These are phyloP conservation scores for Panicum miliaceum DNA, from an alignment of 176 grass and related monocot genomes.

Conservation along the genomic window DNA sequence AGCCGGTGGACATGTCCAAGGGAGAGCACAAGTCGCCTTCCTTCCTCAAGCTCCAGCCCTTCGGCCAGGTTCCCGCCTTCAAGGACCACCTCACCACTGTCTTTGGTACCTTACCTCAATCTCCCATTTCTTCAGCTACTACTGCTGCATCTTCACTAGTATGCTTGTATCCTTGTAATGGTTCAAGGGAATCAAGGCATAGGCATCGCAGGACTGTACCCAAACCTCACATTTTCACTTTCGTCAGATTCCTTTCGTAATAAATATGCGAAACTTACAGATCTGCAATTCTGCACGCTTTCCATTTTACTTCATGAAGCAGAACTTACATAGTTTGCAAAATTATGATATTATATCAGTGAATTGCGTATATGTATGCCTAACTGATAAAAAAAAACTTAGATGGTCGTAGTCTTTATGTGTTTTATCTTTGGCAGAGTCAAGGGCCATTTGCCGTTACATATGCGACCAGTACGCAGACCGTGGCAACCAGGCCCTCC, in stretches of 20 bases:
- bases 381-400: not conserved
- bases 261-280: not conserved
- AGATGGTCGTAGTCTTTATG: constrained; percentile 20
- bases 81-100: constrained; percentile 77
- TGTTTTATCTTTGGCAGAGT: constrained; percentile 59
- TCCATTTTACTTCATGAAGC: not conserved
- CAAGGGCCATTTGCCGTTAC: constrained; percentile 88
- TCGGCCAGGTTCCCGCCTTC: constrained; percentile 93
- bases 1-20: constrained; percentile 85
- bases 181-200: not conserved
- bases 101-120: constrained; percentile 61
- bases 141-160: not conserved
- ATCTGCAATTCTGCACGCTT: not conserved
- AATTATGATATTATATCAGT: not conserved
- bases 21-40: constrained; percentile 83
- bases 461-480: constrained; percentile 75
- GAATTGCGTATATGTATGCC: not conserved
- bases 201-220: too few species aligned
- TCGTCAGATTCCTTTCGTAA: not conserved
- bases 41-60: constrained; percentile 92
- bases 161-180: not conserved
- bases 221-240: not conserved
- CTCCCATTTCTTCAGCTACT: not conserved
- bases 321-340: not conserved
- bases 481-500: constrained; percentile 57